Conservation (phyloP, 495 filamentous ascomycete species). For the Aspergillus nanangensis region DNA sequence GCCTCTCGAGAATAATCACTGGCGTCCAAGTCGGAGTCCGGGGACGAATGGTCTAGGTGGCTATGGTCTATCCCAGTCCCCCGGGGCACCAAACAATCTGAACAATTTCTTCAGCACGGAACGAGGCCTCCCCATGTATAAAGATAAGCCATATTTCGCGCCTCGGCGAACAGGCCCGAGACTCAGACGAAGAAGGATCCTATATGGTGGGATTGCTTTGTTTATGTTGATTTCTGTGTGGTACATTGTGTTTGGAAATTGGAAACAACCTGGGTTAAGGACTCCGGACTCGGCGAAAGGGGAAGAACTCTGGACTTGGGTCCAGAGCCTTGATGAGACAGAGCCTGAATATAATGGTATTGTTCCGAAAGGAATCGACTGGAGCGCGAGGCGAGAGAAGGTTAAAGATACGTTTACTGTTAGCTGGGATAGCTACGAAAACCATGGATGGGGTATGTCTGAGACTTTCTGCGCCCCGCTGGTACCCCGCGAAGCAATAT, state of each 20-base stretch:
- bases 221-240: slow-evolving; percentile 42
- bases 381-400: slow-evolving; percentile 70
- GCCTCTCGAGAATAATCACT: slow-evolving; percentile 62
- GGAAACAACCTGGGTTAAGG: slow-evolving; percentile 26
- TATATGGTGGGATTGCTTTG: slow-evolving; percentile 17
- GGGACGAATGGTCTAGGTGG: slow-evolving; percentile 29
- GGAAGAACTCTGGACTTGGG: slow-evolving; percentile 39
- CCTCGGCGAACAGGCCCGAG: slow-evolving; percentile 39
- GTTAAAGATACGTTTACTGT: slow-evolving; percentile 87
- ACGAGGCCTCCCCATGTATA: slow-evolving; percentile 86
- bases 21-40: slow-evolving; percentile 52
- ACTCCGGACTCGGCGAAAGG: slow-evolving; percentile 19
- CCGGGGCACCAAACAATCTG: slow-evolving; percentile 39
- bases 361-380: slow-evolving; percentile 40
- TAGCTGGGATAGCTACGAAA: slow-evolving; percentile 90
- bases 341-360: slow-evolving; percentile 15
- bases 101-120: slow-evolving; percentile 50
- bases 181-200: slow-evolving; percentile 22
- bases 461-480: too few species aligned
- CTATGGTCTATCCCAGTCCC: slow-evolving; percentile 31
- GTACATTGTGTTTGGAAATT: slow-evolving; percentile 57
- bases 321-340: slow-evolving; percentile 28
- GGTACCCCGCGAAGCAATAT: too few species aligned
- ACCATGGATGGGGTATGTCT: slow-evolving; percentile 89
- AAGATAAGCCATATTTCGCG: slow-evolving; percentile 85